A percentile compares a stretch with the other conserved stretches of the same genome.
Evolutionary conservation across 148 eudicot species (phyloP).

Genomic region (Polygonum aviculare): DNA sequence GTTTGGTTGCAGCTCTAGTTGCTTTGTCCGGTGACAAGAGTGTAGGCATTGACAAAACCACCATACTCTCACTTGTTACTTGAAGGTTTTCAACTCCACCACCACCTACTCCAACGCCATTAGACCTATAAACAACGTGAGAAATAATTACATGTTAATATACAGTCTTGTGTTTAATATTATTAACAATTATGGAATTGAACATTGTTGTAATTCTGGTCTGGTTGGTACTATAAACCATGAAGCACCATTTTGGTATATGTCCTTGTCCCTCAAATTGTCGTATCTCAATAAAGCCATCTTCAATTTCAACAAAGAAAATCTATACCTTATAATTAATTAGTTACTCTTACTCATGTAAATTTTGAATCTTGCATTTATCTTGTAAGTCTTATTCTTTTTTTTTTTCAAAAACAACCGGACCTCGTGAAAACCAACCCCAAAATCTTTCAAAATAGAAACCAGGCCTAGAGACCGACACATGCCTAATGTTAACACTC

Average conservation of each 20-base stretch:
- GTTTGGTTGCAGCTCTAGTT: conserved; percentile 76
- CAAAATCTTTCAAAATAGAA: too few species aligned
- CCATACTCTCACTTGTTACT: conserved; percentile 78
- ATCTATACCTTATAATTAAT: too few species aligned
- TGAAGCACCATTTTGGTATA: too few species aligned
- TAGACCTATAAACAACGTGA: conserved; percentile 2
- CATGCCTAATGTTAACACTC: too few species aligned
- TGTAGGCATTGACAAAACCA: conserved; percentile 63
- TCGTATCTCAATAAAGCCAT: too few species aligned
- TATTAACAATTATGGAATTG: not conserved
- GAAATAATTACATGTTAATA: not conserved
- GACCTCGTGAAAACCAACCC: too few species aligned
- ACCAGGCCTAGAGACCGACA: too few species aligned
- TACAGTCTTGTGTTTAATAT: not conserved
- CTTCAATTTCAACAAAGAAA: too few species aligned
- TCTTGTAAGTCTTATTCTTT: too few species aligned
- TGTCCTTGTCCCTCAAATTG: not conserved
- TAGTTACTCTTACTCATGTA: too few species aligned
- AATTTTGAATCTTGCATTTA: too few species aligned
- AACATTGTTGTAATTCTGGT: not conserved
- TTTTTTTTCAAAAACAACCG: too few species aligned
- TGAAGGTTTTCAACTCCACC: conserved; percentile 84
- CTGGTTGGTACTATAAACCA: not conserved
- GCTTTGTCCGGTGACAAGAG: conserved; percentile 61
- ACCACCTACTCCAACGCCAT: conserved; percentile 83